Evolutionary conservation across 2,329 filamentous ascomycete species (phyloP), one percentile per base, ranked within the genome.

Genomic region (Aspergillus sp.): DNA sequence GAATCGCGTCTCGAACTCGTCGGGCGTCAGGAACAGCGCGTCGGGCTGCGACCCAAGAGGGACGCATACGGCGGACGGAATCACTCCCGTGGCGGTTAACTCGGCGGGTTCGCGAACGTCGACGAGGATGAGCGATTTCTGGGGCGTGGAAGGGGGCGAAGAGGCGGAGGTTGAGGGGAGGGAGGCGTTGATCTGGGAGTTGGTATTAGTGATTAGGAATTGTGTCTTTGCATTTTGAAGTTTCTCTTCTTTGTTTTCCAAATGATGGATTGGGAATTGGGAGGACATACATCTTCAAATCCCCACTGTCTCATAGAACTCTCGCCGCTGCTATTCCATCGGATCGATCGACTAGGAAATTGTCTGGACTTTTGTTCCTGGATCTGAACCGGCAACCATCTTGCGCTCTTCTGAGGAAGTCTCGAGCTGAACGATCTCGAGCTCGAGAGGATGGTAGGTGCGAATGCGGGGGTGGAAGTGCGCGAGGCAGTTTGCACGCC

Each of bases 1-100:
- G 75, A 92, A 93, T 16, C 88, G 80, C 61, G 92, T 90, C 71
- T 90, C 85, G 71, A 98, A 98, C 64, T 96, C 92, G 12, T 91
- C 89, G 0, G 83, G 81, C 0, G 82, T 74, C 7, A 97, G 83
- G 75, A 92, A 89, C 69, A 96, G 87, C 60, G 89, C 89, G 75
- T 97, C 92, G 1, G 92, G 88, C 47, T 87, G 83, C 6, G 87
- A 89, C 7, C 82, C 85, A 63, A 98, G 83, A 54, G 95, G 94
- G 52, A 99, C 85, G 79, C 94, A 94, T 69, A 94, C 79, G 1
- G 92, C 87, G 50, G 85, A 85, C 1, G 95, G 95, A 71, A 99
- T 97, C 6, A 78, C 75, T 12, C 80, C 78, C 1, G 79, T 79
- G 20, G 73, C 66, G 54, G 63, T 63, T n/a, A 81, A 66, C 67